Evolutionary conservation across 2,329 filamentous ascomycete genomes (phyloP), one percentile per base, ranked within the genome.

Genomic region (Acarospora socialis): DNA sequence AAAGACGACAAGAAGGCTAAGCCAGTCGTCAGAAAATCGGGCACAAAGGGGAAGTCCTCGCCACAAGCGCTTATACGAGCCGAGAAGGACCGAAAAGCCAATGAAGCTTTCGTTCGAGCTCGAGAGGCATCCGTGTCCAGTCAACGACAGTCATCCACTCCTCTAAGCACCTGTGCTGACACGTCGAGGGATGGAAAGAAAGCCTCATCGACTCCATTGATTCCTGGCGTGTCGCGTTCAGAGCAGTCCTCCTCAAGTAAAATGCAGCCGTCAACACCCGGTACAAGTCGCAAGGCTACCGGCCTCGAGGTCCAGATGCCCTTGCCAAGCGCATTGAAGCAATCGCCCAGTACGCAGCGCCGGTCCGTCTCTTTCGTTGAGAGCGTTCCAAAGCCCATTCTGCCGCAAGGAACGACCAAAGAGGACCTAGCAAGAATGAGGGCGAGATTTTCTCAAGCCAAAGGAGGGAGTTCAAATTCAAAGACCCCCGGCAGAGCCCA

Each of bases 331-430:
- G 33, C 36, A 16, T 30, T 38, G 21, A 28, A 26, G 22, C 23
- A 32, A n/a, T 23, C 27, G 14, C 20, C 36, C 7, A 36, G 34
- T 12, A 26, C 26, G n/a, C 9, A 36, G 10, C 30, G 34, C 14
- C 33, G 28, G 19, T 39, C 37, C 16, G 30, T 31, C 9, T 39
- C 34, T 15, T 35, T 29, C 23, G 7, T 20, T 9, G n/a, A n/a
- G n/a, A n/a, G n/a, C n/a, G n/a, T n/a, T 10, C 21, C 15, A 9
- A 22, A 19, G 30, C 18, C 15, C 14, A 32, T 32, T 8, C 25
- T 27, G 16, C 27, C 13, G 16, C 19, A 19, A 13, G 18, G 6
- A 12, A 12, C 10, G 28, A 36, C 19, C 21, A 24, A 19, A n/a
- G 4, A 18, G 24, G 8, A 12, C 12, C 29, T 17, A 6, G 13